These are phyloP conservation scores for Melaleuca quinquenervia DNA, from an alignment of 345 rosid genomes.

Conservation along the genomic window DNA sequence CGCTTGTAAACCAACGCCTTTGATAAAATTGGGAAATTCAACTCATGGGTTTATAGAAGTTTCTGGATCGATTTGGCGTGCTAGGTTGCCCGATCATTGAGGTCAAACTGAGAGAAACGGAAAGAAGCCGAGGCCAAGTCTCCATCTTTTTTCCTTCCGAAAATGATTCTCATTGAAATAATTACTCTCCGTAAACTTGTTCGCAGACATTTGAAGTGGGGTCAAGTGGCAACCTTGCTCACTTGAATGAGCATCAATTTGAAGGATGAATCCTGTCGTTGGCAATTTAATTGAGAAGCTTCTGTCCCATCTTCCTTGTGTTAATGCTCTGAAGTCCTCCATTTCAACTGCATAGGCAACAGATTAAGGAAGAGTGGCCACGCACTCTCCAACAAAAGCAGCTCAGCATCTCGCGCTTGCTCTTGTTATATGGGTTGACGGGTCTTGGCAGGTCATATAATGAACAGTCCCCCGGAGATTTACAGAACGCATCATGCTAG, in stretches of 20 bases:
- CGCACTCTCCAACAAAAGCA: not conserved
- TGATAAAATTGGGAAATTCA: not conserved
- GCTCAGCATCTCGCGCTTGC: not conserved
- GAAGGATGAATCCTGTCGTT: not conserved
- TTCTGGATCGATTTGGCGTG: not conserved
- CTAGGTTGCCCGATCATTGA: not conserved
- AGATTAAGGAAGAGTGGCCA: not conserved
- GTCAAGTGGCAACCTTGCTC: not conserved
- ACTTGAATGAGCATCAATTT: not conserved
- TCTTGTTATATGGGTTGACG: not conserved
- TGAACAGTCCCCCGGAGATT: not conserved
- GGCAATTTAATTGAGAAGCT: not conserved
- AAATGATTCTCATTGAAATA: no score
- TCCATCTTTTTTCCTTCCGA: no score
- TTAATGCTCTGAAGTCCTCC: not conserved
- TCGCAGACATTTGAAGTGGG: not conserved
- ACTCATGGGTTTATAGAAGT: not conserved
- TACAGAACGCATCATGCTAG: not conserved
- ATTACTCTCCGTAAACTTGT: no score
- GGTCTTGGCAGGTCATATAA: not conserved
- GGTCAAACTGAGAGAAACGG: not conserved
- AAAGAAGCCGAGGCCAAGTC: no score
- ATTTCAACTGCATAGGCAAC: not conserved
- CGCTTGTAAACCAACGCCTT: rapidly evolving
- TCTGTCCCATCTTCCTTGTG: not conserved